phyloP scores from a whole-genome alignment of 139 green algal species.

The Diplosphaera chodatii region DNA sequence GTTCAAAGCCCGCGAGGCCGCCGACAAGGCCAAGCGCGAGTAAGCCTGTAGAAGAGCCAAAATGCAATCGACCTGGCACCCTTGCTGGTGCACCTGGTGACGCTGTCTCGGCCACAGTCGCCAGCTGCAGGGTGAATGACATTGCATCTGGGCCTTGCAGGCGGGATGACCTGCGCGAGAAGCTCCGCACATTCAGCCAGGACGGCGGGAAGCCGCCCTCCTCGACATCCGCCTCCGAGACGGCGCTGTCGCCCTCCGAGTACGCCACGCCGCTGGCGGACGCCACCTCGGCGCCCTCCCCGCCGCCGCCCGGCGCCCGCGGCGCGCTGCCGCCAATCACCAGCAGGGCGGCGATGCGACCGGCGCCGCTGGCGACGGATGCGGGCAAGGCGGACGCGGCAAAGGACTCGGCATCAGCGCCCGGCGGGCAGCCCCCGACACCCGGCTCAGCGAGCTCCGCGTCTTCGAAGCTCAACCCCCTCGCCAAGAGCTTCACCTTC shows the following conservation, averaged over 20 bases:
- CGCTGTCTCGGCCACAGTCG: background rate
- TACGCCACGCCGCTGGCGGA: background rate
- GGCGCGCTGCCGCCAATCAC: background rate
- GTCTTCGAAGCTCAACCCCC: constrained; percentile 32
- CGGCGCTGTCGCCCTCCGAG: background rate
- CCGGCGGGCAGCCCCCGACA: background rate
- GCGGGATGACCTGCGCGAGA: background rate
- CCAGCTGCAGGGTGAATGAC: background rate
- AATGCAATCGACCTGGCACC: too few species aligned
- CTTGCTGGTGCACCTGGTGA: too few species aligned
- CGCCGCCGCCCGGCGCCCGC: background rate
- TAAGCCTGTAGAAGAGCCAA: too few species aligned
- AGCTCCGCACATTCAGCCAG: too few species aligned
- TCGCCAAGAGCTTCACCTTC: constrained; percentile 48
- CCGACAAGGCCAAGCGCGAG: too few species aligned
- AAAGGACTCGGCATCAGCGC: background rate
- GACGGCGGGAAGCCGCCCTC: too few species aligned
- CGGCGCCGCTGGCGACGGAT: background rate
- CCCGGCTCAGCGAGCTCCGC: background rate
- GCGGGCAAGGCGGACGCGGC: background rate
- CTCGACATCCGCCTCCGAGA: background rate
- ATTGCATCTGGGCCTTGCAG: too few species aligned
- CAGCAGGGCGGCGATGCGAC: background rate
- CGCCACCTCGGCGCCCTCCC: background rate
- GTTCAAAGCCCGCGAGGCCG: constrained; percentile 26